A percentile compares a stretch with the other conserved stretches of the same genome.
Evolutionary conservation across 176 grass and related monocot species (phyloP).

Genomic region (Eragrostis nindensis): DNA sequence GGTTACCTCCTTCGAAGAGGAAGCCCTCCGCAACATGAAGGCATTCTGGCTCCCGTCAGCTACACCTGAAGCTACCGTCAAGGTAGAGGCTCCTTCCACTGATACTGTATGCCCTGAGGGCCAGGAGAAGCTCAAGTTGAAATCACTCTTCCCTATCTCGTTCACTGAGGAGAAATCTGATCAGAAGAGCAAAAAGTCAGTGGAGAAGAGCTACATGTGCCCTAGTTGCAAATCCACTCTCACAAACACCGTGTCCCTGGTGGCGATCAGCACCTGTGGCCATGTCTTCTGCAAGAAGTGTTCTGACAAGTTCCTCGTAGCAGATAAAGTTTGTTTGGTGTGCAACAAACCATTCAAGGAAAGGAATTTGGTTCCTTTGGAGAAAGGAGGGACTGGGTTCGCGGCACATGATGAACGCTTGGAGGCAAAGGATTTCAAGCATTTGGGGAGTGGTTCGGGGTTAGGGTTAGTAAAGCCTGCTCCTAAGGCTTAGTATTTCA

Average conservation of each 20-base stretch:
- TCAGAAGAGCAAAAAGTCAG: constrained; percentile 53
- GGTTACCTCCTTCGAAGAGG: constrained; percentile 95
- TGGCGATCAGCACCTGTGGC: constrained; percentile 76
- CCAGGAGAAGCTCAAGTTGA: constrained; percentile 93
- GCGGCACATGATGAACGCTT: constrained; percentile 69
- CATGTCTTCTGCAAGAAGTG: constrained; percentile 99
- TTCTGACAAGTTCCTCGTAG: constrained; percentile 79
- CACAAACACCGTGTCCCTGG: constrained; percentile 82
- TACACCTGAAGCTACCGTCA: constrained; percentile 72
- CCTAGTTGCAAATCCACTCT: constrained; percentile 95
- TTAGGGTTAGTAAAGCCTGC: constrained; percentile 87
- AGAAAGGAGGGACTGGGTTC: constrained; percentile 98
- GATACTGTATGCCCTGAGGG: constrained; percentile 87
- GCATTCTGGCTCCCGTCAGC: constrained; percentile 99
- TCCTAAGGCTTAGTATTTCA: constrained; percentile 45
- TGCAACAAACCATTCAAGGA: constrained; percentile 86
- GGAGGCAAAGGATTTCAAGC: constrained; percentile 85
- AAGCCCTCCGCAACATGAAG: constrained; percentile 97
- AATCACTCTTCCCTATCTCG: constrained; percentile 74
- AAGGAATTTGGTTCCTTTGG: constrained; percentile 78
- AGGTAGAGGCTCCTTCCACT: constrained; percentile 64
- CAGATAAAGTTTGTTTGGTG: constrained; percentile 71
- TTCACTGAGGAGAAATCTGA: constrained; percentile 71
- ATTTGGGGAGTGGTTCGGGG: constrained; percentile 92
- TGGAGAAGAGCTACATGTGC: constrained; percentile 86